Conservation (phyloP, 768 basidiomycete genomes). For the Russula vinacea region DNA sequence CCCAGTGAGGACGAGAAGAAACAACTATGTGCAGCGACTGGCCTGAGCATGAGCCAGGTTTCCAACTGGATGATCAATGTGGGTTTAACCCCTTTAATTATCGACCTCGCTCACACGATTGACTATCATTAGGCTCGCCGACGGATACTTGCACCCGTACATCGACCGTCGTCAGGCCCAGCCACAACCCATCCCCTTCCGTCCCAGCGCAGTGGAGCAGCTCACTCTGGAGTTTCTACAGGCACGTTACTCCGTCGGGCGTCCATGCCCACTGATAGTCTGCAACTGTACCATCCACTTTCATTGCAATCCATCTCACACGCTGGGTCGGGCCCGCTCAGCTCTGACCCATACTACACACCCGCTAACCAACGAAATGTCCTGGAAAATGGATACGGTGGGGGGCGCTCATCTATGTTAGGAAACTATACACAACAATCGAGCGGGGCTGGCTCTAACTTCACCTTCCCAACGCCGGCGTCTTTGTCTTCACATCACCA, state of each 20-base stretch:
- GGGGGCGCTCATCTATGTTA: slow-evolving; percentile 20
- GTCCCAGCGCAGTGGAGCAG: slow-evolving; percentile 33
- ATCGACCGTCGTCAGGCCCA: slow-evolving; percentile 69
- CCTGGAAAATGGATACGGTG: slow-evolving; percentile 24
- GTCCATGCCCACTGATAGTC: slow-evolving; percentile 65
- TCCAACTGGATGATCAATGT: slow-evolving; percentile 95
- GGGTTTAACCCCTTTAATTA: slow-evolving; percentile 32
- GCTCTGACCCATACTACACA: slow-evolving; percentile 27
- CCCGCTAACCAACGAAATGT: slow-evolving; percentile 24
- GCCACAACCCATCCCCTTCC: slow-evolving; percentile 74
- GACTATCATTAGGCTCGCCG: slow-evolving; percentile 58
- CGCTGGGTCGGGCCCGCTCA: slow-evolving; percentile 24
- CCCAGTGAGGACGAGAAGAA: slow-evolving; percentile 90
- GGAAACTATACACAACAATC: slow-evolving; percentile 21
- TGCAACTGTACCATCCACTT: slow-evolving; percentile 78
- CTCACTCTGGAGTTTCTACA: slow-evolving; percentile 31
- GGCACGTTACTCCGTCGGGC: slow-evolving; percentile 47
- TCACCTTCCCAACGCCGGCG: slow-evolving; percentile 29
- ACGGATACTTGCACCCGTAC: slow-evolving; percentile 79
- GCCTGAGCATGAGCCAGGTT: slow-evolving; percentile 84
- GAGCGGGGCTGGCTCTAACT: slow-evolving; percentile 20
- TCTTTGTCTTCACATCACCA: slow-evolving; percentile 23
- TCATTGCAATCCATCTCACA: slow-evolving; percentile 56
- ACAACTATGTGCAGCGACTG: slow-evolving; percentile 80
- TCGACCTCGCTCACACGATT: slow-evolving; percentile 27